Evolutionary conservation across 75 land plant species (phyloP).

Genomic region (Picea sitchensis): DNA sequence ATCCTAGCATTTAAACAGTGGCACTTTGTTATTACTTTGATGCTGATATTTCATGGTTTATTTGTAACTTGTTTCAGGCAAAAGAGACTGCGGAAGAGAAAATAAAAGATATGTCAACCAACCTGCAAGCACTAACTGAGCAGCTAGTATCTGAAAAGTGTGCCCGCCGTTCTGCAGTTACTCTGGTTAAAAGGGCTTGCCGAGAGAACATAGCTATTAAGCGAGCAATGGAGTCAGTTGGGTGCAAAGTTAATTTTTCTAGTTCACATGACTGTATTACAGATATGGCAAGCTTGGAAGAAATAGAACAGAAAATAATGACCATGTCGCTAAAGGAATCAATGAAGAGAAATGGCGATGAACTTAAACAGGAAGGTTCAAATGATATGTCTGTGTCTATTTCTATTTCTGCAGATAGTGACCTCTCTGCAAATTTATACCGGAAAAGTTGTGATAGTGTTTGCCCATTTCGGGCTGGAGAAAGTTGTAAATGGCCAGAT

Average conservation of each 20-base stretch:
- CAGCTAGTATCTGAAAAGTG: too few species aligned
- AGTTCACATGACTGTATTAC: conserved; percentile 29
- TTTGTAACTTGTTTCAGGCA: conserved; percentile 22
- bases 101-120: too few species aligned
- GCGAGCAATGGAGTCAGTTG: conserved; percentile 76
- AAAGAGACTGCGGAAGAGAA: too few species aligned
- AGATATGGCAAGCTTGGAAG: conserved; percentile 32
- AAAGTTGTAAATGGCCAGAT: conserved; percentile 90
- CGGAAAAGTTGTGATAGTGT: conserved; percentile 52
- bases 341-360: not conserved
- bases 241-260: conserved; percentile 76
- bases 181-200: too few species aligned
- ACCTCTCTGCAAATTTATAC: conserved; percentile 26
- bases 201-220: too few species aligned
- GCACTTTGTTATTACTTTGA: not conserved
- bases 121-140: too few species aligned
- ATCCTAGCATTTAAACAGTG: not conserved
- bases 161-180: too few species aligned
- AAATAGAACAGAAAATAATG: conserved; percentile 15
- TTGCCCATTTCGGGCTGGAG: conserved; percentile 64
- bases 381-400: conserved; percentile 63
- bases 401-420: conserved; percentile 43
- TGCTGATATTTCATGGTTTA: not conserved
- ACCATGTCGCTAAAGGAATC: conserved; percentile 26
- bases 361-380: conserved; percentile 21